Evolutionary conservation across 768 basidiomycete species (phyloP), one percentile per base, ranked within the genome.

Genomic region (Mycena leptocephala): DNA sequence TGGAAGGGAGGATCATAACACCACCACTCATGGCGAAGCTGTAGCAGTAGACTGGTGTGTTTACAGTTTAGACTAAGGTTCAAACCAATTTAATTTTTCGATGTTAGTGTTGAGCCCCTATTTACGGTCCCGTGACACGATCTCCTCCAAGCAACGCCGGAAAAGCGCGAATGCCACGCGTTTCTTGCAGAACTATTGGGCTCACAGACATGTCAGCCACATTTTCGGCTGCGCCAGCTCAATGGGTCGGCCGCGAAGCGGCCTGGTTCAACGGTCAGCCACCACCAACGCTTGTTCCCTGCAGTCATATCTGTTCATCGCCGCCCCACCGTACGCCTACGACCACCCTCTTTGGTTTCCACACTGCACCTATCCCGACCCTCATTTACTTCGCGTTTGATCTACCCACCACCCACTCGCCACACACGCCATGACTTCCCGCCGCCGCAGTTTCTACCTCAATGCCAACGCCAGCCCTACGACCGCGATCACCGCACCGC

Each of bases 381-480:
- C 39, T 20, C 41, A 20, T 30, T 43, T 64, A 13, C 46, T 33
- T 28, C 16, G 35, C 64, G n/a, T n/a, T n/a, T n/a, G n/a, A n/a
- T 24, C 51, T 30, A 68, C 53, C 39, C 51, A 30, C 24, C 26
- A 32, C n/a, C 18, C 32, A 53, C 32, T n/a, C 24, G 2, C 20
- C 33, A 41, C 37, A 30, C 35, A 37, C 32, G 51, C 24, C 11
- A 55, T 63, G 61, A 30, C 61, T 46, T 18, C 75, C 24, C 75
- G 61, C 46, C 75, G 58, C 41, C 75, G 76, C 71, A 76, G 76
- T 71, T 73, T 76, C 76, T 61, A 76, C 58, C 76, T 76, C 51
- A 68, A 55, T n/a, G 28, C 48, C 30, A 28, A n/a, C 56, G 33
- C 51, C 43, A 28, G 37, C 7, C n/a, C 26, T 26, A 24, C 24